A percentile compares a stretch with the other conserved stretches of the same genome.
Evolutionary conservation across 768 basidiomycete genomes (phyloP).

Genomic region (Agaricus sinodeliciosus): DNA sequence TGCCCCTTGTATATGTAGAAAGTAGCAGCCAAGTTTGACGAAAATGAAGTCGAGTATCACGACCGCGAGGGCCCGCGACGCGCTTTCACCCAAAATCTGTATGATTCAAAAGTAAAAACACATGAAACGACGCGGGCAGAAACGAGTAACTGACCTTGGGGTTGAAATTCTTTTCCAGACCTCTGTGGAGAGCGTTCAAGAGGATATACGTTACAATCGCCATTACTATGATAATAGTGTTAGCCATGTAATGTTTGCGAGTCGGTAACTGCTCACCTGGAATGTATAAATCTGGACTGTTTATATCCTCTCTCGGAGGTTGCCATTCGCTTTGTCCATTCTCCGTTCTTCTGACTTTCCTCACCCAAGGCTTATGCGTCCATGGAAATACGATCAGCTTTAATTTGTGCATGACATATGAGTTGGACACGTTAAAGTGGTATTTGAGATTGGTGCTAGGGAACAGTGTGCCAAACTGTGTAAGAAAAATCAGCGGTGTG

Average conservation of each 20-base stretch:
- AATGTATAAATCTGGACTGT: slow-evolving; percentile 95
- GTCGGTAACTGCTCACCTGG: slow-evolving; percentile 45
- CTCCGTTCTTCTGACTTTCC: slow-evolving; percentile 61
- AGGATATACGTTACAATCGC: slow-evolving; percentile 94
- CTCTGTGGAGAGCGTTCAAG: slow-evolving; percentile 77
- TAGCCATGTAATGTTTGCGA: background rate
- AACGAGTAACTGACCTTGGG: slow-evolving; percentile 40
- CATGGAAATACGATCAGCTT: slow-evolving; percentile 91
- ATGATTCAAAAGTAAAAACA: background rate
- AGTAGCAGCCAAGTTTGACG: slow-evolving; percentile 88
- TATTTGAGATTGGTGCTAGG: slow-evolving; percentile 77
- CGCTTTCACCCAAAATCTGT: slow-evolving; percentile 74
- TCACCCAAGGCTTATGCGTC: slow-evolving; percentile 84
- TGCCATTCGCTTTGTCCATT: slow-evolving; percentile 72
- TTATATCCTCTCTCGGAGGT: slow-evolving; percentile 89
- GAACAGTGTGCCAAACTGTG: slow-evolving; percentile 73
- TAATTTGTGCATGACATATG: slow-evolving; percentile 89
- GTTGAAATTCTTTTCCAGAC: slow-evolving; percentile 76
- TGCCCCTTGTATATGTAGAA: slow-evolving; percentile 77
- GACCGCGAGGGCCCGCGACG: slow-evolving; percentile 79
- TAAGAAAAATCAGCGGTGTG: slow-evolving; percentile 4
- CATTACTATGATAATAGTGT: slow-evolving; percentile 56
- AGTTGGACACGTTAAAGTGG: slow-evolving; percentile 94
- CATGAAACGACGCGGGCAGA: too few relatives aligned
- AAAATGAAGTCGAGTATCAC: slow-evolving; percentile 84